These are phyloP conservation scores for Pezicula rhizophila DNA, from an alignment of 2,329 filamentous ascomycete genomes.

Conservation along the genomic window DNA sequence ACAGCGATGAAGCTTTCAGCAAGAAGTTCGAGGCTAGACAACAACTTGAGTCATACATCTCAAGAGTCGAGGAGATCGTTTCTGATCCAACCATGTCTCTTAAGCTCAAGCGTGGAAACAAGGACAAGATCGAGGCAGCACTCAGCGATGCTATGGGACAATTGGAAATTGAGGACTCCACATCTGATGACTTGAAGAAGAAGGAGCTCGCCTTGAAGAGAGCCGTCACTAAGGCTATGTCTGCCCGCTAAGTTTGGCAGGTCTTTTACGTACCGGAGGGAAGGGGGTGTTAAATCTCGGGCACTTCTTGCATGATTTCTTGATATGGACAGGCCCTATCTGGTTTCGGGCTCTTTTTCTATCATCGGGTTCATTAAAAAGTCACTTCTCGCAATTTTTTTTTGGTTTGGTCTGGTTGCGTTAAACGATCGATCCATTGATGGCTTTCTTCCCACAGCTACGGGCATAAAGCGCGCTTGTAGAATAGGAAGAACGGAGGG, in stretches of 20 bases:
- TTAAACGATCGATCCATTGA: conserved; percentile 19
- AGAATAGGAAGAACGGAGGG: conserved; percentile 24
- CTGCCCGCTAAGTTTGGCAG: conserved; percentile 63
- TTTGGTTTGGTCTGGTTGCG: conserved; percentile 18
- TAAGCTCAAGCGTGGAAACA: conserved; percentile 98
- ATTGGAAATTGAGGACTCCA: conserved; percentile 90
- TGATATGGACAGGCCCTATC: conserved; percentile 26
- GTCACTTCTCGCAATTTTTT: conserved; percentile 26
- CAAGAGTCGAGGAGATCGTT: conserved; percentile 97
- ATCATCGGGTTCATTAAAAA: conserved; percentile 25
- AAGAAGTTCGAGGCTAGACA: conserved; percentile 99
- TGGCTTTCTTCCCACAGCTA: conserved; percentile 21
- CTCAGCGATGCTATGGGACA: conserved; percentile 96
- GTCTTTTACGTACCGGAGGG: conserved; percentile 17
- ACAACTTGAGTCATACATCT: conserved; percentile 98
- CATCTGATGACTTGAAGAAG: conserved; percentile 96
- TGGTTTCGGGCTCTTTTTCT: conserved; percentile 23
- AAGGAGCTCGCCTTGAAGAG: conserved; percentile 98
- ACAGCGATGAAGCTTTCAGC: conserved; percentile 94
- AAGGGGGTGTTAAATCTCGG: conserved; percentile 14
- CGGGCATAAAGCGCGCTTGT: conserved; percentile 29
- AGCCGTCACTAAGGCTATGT: conserved; percentile 94
- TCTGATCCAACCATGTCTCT: conserved; percentile 92
- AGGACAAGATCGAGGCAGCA: conserved; percentile 98
- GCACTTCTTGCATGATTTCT: conserved; percentile 22